phyloP scores from a whole-genome alignment of 345 rosid species.

The Lumnitzera littorea region DNA sequence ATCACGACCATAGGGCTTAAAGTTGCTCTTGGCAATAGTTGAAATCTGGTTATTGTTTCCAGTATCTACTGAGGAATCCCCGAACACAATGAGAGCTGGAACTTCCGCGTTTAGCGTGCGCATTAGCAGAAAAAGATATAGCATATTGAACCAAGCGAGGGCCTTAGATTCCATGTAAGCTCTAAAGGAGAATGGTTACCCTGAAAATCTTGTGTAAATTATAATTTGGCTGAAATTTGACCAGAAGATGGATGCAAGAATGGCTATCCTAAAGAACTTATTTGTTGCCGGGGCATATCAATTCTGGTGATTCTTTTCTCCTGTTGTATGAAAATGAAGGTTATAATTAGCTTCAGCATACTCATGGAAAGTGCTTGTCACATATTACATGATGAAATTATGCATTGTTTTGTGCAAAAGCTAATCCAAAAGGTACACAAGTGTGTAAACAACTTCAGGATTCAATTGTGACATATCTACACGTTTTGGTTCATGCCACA shows the following conservation, averaged over 20 bases:
- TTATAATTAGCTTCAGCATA: neutral
- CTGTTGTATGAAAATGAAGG: neutral
- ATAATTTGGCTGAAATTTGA: too few relatives aligned
- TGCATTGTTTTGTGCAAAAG: too few relatives aligned
- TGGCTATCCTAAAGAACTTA: too few relatives aligned
- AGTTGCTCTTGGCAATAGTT: slow-evolving; percentile 63
- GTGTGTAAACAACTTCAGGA: too few relatives aligned
- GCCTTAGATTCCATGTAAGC: slow-evolving; percentile 24
- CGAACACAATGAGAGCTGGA: slow-evolving; percentile 63
- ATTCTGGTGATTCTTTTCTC: neutral
- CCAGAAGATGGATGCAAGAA: too few relatives aligned
- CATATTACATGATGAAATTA: too few relatives aligned
- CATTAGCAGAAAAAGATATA: slow-evolving; percentile 25
- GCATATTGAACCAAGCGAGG: slow-evolving; percentile 13
- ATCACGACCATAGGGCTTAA: slow-evolving; percentile 74
- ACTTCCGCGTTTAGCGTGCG: slow-evolving; percentile 26
- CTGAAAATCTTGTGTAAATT: too few relatives aligned
- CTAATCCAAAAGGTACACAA: too few relatives aligned
- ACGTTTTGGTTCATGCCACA: too few relatives aligned
- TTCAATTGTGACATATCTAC: too few relatives aligned
- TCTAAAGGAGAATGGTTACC: neutral
- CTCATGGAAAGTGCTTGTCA: neutral
- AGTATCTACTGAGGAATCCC: slow-evolving; percentile 72
- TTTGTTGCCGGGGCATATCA: neutral
- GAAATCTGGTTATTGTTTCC: slow-evolving; percentile 78